Evolutionary conservation across 176 grass and related monocot genomes (phyloP).

Genomic region (Musa schizocarpa): DNA sequence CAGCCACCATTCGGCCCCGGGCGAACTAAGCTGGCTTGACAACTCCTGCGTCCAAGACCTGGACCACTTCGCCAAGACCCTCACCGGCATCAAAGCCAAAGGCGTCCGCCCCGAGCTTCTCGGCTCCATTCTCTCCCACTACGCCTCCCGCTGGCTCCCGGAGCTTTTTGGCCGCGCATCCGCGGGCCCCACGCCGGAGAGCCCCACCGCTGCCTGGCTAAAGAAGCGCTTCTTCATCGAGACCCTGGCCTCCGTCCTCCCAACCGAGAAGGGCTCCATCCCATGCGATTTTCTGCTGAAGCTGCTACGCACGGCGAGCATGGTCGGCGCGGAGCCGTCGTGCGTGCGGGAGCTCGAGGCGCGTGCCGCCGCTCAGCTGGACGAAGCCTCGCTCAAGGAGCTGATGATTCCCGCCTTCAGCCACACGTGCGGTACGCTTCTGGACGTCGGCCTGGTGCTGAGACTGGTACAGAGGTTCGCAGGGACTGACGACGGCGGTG

Average conservation of each 20-base stretch:
- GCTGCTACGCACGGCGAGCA: conserved; percentile 66
- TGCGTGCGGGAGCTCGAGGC: conserved; percentile 63
- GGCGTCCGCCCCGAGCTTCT: conserved; percentile 51
- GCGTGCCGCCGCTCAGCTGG: conserved; percentile 55
- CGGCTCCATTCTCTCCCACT: conserved; percentile 71
- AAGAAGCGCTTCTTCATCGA: conserved; percentile 81
- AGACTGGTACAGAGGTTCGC: conserved; percentile 58
- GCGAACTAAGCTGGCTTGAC: conserved; percentile 13
- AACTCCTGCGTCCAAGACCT: conserved; percentile 63
- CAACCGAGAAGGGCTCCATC: conserved; percentile 33
- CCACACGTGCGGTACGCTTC: conserved; percentile 55
- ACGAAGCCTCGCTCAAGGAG: conserved; percentile 67
- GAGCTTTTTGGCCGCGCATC: conserved; percentile 49
- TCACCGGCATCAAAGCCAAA: conserved; percentile 65
- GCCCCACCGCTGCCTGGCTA: conserved; percentile 80
- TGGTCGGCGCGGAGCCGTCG: conserved; percentile 63
- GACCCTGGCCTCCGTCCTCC: conserved; percentile 73
- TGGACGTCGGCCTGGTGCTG: conserved; percentile 72
- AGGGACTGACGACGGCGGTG: conserved; percentile 3
- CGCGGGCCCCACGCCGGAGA: conserved; percentile 34
- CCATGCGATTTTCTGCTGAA: conserved; percentile 72
- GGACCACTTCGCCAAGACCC: conserved; percentile 64
- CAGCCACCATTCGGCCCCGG: not conserved
- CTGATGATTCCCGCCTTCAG: conserved; percentile 86
- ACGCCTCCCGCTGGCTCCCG: conserved; percentile 86